These are phyloP conservation scores for Rhizomucor pusillus DNA, from an alignment of 371 early-diverging fungal genomes.

Conservation along the genomic window DNA sequence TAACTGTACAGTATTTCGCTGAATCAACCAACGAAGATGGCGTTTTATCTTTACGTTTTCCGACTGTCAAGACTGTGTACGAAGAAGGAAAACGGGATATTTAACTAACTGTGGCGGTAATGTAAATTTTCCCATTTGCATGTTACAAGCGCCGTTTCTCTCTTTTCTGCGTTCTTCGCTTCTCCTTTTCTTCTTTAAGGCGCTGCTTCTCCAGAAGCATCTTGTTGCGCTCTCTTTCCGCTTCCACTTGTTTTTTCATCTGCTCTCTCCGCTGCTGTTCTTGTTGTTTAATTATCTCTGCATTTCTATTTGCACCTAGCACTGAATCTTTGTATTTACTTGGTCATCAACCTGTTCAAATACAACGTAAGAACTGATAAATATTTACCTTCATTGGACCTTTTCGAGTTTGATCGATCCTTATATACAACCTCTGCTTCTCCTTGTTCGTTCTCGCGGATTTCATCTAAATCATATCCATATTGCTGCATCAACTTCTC, in stretches of 20 bases:
- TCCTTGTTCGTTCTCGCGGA: slow-evolving; percentile 38
- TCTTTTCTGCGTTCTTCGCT: slow-evolving; percentile 47
- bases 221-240: slow-evolving; percentile 55
- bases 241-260: slow-evolving; percentile 53
- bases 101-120: neutral
- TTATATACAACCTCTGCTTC: slow-evolving; percentile 35
- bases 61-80: slow-evolving; percentile 56
- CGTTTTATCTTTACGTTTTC: slow-evolving; percentile 49
- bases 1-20: slow-evolving; percentile 59
- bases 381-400: neutral
- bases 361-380: neutral
- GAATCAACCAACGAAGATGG: slow-evolving; percentile 37
- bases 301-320: slow-evolving; percentile 49
- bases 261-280: slow-evolving; percentile 48
- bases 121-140: too few relatives aligned
- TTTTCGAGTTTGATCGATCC: slow-evolving; percentile 2
- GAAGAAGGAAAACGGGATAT: slow-evolving; percentile 28
- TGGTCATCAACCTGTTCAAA: neutral
- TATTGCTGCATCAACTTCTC: slow-evolving; percentile 51
- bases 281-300: slow-evolving; percentile 47
- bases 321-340: slow-evolving; percentile 27
- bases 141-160: slow-evolving; percentile 54
- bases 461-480: slow-evolving; percentile 49
- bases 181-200: slow-evolving; percentile 44
- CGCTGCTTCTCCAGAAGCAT: slow-evolving; percentile 52